Evolutionary conservation across 106 monocot genomes (phyloP).

Genomic region (Xerophyta viscosa): DNA sequence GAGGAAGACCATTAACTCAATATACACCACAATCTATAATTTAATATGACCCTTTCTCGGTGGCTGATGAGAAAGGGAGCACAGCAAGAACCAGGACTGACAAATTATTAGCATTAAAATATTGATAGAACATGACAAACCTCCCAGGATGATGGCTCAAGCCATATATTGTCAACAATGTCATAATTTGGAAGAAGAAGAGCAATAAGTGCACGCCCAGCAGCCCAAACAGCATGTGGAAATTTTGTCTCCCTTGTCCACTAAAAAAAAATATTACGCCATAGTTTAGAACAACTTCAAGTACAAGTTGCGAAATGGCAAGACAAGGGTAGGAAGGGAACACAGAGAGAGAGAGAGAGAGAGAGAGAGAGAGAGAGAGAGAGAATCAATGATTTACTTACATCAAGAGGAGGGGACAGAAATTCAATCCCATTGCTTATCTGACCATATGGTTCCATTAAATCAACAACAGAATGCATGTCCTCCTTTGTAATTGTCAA

Average conservation of each 20-base stretch:
- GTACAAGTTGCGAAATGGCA: not conserved
- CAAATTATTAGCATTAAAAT: no score
- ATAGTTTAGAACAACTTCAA: no score
- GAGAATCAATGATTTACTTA: conserved; percentile 26
- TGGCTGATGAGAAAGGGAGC: no score
- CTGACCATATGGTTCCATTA: conserved; percentile 92
- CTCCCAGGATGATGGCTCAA: conserved; percentile 78
- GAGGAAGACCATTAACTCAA: no score
- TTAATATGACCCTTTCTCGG: no score
- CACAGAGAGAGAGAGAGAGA: not conserved
- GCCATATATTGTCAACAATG: conserved; percentile 84
- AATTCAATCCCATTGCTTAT: conserved; percentile 88
- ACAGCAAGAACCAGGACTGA: no score
- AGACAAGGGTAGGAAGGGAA: not conserved
- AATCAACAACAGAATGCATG: conserved; percentile 65
- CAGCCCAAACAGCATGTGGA: conserved; percentile 89
- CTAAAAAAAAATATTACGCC: conserved; percentile 40
- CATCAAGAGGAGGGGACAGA: conserved; percentile 59
- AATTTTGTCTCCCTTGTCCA: conserved; percentile 82
- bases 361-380: no score
- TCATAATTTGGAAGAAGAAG: conserved; percentile 88
- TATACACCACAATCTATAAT: no score
- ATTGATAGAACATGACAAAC: conserved; percentile 20
- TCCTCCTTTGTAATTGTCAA: conserved; percentile 63
- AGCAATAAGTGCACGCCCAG: conserved; percentile 74